These are phyloP conservation scores for Aspergillus heteromorphus DNA, from an alignment of 495 filamentous ascomycete species.

Conservation along the genomic window DNA sequence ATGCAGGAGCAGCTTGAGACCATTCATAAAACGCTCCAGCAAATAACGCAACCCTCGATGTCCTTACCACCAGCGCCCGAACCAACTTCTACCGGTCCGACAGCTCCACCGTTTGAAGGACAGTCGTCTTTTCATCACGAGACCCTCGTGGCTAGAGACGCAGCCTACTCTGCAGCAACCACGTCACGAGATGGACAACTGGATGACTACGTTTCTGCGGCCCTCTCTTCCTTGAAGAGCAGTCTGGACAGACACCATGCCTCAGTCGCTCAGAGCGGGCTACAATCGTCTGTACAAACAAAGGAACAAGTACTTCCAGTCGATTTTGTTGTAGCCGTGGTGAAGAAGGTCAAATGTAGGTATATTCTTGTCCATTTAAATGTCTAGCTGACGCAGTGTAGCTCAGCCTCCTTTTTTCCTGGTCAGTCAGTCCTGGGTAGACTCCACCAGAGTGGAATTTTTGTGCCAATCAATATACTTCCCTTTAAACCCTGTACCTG, in stretches of 20 bases:
- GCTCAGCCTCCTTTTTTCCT: slow-evolving; percentile 22
- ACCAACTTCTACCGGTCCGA: slow-evolving; percentile 7
- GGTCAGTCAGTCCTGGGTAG: slow-evolving; percentile 23
- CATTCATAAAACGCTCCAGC: slow-evolving; percentile 13
- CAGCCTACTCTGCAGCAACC: slow-evolving; percentile 18
- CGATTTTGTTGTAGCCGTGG: slow-evolving; percentile 19
- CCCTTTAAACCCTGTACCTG: slow-evolving; percentile 14
- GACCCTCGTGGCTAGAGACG: slow-evolving; percentile 21
- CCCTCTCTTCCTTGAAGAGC: slow-evolving; percentile 14
- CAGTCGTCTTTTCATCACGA: slow-evolving; percentile 26
- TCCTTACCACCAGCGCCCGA: slow-evolving; percentile 1
- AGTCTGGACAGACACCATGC: slow-evolving; percentile 15
- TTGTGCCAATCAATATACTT: slow-evolving; percentile 25
- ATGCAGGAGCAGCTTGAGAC: slow-evolving; percentile 20
- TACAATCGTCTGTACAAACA: not conserved
- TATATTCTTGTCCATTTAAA: not conserved
- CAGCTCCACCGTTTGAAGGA: slow-evolving; percentile 21
- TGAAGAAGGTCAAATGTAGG: slow-evolving; percentile 20
- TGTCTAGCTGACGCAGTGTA: slow-evolving; percentile 5
- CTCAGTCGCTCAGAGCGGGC: not conserved
- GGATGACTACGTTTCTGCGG: slow-evolving; percentile 19
- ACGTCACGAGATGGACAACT: slow-evolving; percentile 2
- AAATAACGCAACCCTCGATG: slow-evolving; percentile 8
- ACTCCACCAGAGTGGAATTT: slow-evolving; percentile 14
- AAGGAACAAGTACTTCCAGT: slow-evolving; percentile 17